Percentiles rank a stretch among this genome's conserved stretches.
Conservation (phyloP, 2,329 filamentous ascomycete species). For the Aspergillus sp. region DNA sequence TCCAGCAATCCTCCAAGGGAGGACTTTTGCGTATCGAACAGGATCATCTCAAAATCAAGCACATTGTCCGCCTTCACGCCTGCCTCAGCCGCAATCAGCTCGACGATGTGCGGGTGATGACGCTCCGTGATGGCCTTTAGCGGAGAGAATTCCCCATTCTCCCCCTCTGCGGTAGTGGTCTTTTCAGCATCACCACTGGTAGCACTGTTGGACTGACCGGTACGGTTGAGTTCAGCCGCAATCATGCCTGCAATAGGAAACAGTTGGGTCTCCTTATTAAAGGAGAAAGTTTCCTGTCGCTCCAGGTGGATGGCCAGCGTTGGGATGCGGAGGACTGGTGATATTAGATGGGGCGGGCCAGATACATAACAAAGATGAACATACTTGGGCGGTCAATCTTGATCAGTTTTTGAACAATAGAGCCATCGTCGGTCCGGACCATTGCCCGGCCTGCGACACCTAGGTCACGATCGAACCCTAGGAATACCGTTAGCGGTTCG, state of each 20-base stretch:
- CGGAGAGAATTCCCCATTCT: slow-evolving; percentile 65
- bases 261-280: slow-evolving; percentile 95
- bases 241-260: slow-evolving; percentile 90
- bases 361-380: neutral
- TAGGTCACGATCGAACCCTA: slow-evolving; percentile 89
- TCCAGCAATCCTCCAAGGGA: slow-evolving; percentile 86
- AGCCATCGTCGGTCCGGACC: slow-evolving; percentile 70
- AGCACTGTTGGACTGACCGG: slow-evolving; percentile 46
- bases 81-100: slow-evolving; percentile 79
- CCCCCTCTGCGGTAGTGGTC: slow-evolving; percentile 21
- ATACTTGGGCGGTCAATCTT: slow-evolving; percentile 80
- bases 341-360: neutral
- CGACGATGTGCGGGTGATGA: slow-evolving; percentile 84
- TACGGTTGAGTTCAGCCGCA: slow-evolving; percentile 82
- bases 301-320: slow-evolving; percentile 94
- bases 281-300: slow-evolving; percentile 79
- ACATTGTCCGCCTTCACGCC: slow-evolving; percentile 70
- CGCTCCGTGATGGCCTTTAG: slow-evolving; percentile 75
- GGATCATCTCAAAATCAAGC: slow-evolving; percentile 91
- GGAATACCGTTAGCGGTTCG: slow-evolving; percentile 6
- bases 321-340: slow-evolving; percentile 75
- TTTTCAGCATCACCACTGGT: slow-evolving; percentile 25
- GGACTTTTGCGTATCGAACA: slow-evolving; percentile 93
- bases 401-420: slow-evolving; percentile 79
- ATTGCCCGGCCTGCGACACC: slow-evolving; percentile 86